These are phyloP conservation scores for Cladosporium sp. DNA, from an alignment of 2,329 filamentous ascomycete species.

Conservation along the genomic window DNA sequence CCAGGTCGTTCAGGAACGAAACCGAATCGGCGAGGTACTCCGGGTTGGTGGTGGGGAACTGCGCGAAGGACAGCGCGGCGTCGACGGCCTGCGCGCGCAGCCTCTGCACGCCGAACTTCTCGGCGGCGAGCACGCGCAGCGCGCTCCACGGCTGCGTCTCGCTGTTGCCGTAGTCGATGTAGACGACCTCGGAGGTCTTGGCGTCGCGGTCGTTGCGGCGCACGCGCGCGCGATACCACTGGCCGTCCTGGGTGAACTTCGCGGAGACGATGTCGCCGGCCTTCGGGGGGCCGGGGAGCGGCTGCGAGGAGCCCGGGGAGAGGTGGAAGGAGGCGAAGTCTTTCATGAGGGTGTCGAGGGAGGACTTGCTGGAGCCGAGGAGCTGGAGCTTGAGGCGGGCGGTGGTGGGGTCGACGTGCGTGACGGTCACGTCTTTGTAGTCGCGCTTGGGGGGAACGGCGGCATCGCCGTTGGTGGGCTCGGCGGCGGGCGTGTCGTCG, in stretches of 20 bases:
- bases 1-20: conserved; percentile 66
- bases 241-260: conserved; percentile 78
- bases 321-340: conserved; percentile 88
- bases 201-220: conserved; percentile 86
- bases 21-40: conserved; percentile 83
- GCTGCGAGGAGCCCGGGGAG: conserved; percentile 70
- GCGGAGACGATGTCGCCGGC: conserved; percentile 86
- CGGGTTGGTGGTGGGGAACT: conserved; percentile 66
- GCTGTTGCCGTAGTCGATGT: conserved; percentile 93
- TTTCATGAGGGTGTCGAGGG: conserved; percentile 80
- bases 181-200: conserved; percentile 84
- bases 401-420: conserved; percentile 71
- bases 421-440: conserved; percentile 90
- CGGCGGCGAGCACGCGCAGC: conserved; percentile 71
- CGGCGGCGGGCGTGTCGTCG: conserved; percentile 42
- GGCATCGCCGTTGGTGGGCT: conserved; percentile 45
- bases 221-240: conserved; percentile 92
- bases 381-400: conserved; percentile 87
- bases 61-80: conserved; percentile 78
- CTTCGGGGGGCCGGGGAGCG: conserved; percentile 73
- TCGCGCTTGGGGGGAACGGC: conserved; percentile 63
- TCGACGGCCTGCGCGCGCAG: conserved; percentile 84
- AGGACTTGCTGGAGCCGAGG: conserved; percentile 76
- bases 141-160: conserved; percentile 81
- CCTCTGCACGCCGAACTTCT: conserved; percentile 72